A percentile compares a stretch with the other conserved stretches of the same genome.
These are phyloP conservation scores for Blastobotrys parvus DNA, from an alignment of 805 yeast species.

Conservation along the genomic window DNA sequence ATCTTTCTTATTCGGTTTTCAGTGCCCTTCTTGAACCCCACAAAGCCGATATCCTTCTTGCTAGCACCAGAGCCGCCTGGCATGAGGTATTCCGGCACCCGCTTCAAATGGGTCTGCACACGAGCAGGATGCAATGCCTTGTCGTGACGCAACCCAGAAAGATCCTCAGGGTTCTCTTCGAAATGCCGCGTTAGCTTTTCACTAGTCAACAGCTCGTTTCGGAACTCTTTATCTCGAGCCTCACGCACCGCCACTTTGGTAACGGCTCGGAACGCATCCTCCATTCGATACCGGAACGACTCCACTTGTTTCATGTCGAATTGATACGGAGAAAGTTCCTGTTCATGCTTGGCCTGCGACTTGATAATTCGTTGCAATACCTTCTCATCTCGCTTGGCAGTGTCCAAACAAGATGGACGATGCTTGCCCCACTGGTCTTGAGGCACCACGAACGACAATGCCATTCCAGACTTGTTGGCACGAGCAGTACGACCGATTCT, in stretches of 20 bases:
- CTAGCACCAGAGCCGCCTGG: slow-evolving; percentile 44
- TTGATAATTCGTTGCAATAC: slow-evolving; percentile 65
- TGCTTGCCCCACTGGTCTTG: slow-evolving; percentile 81
- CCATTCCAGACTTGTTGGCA: slow-evolving; percentile 93
- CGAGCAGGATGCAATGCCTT: slow-evolving; percentile 77
- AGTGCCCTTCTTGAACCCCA: slow-evolving; percentile 17
- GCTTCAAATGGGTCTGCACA: slow-evolving; percentile 74
- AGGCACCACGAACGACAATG: slow-evolving; percentile 86
- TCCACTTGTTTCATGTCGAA: slow-evolving; percentile 90
- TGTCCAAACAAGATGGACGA: slow-evolving; percentile 60
- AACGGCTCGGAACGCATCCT: slow-evolving; percentile 94
- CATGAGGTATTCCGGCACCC: slow-evolving; percentile 85
- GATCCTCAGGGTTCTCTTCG: slow-evolving; percentile 95
- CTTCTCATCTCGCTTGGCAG: slow-evolving; percentile 80
- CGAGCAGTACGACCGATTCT: slow-evolving; percentile 97
- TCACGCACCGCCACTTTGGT: slow-evolving; percentile 85
- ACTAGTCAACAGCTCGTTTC: slow-evolving; percentile 76
- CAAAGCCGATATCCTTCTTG: slow-evolving; percentile 13
- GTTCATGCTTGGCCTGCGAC: slow-evolving; percentile 50
- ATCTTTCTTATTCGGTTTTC: slow-evolving; percentile 22
- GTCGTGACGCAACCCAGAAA: slow-evolving; percentile 83
- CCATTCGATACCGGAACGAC: slow-evolving; percentile 92
- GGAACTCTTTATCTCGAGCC: slow-evolving; percentile 84
- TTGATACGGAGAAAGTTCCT: slow-evolving; percentile 55
- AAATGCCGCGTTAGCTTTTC: slow-evolving; percentile 89